Conservation (phyloP, 169 alveolate genomes). For the Plasmodium adleri region DNA sequence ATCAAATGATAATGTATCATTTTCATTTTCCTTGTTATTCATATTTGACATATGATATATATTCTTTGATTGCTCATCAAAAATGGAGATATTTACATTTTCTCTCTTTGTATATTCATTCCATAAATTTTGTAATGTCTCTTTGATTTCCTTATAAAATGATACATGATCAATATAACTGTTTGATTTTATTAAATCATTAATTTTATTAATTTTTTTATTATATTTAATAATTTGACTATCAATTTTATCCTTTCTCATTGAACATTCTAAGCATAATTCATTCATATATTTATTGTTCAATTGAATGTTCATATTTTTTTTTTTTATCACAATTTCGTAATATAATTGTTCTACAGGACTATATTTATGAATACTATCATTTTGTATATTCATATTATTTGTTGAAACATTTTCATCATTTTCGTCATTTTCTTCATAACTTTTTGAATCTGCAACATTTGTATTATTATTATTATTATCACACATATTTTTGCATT, state of each 20-base stretch:
- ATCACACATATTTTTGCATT: background rate
- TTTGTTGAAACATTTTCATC: too few species aligned
- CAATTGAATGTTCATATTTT: background rate
- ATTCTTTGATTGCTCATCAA: background rate
- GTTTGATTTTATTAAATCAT: conserved; percentile 25
- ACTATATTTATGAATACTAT: background rate
- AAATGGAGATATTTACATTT: conserved; percentile 6
- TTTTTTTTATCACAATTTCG: conserved; percentile 17
- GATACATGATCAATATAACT: conserved; percentile 36
- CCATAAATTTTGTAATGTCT: conserved; percentile 5
- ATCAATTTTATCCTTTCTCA: conserved; percentile 45
- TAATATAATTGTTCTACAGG: conserved; percentile 34
- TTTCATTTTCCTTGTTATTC: background rate
- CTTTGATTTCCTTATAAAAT: conserved; percentile 53
- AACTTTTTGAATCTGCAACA: background rate
- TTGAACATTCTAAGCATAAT: conserved; percentile 4
- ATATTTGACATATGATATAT: too few species aligned
- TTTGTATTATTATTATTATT: background rate
- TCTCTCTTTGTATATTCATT: conserved; percentile 21
- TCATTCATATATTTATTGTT: conserved; percentile 11
- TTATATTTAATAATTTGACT: conserved; percentile 51
- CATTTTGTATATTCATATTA: too few species aligned
- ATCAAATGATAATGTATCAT: background rate
- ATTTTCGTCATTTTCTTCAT: conserved; percentile 4
- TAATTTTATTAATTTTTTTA: conserved; percentile 58